phyloP scores from a whole-genome alignment of 768 basidiomycete genomes.

The Pisolithus orientalis region DNA sequence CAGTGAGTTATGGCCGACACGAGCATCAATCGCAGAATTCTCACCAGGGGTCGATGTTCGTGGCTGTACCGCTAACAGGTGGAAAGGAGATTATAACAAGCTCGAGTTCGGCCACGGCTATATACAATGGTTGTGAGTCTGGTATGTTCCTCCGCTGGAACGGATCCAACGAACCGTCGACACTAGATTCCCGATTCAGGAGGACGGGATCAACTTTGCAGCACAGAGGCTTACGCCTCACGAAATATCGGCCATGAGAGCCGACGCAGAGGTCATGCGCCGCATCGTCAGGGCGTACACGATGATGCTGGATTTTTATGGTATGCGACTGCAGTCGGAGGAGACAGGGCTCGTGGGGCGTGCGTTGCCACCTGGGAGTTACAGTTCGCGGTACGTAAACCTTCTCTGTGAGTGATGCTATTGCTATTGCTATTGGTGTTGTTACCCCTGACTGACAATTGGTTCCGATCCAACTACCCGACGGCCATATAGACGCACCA shows the following conservation, averaged over 20 bases:
- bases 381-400: constrained; percentile 52
- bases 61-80: constrained; percentile 33
- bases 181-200: constrained; percentile 64
- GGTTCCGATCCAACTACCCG: not conserved
- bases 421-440: not conserved
- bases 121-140: constrained; percentile 73
- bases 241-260: constrained; percentile 54
- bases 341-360: constrained; percentile 59
- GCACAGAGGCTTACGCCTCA: constrained; percentile 63
- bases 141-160: not conserved
- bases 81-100: constrained; percentile 54
- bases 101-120: constrained; percentile 67
- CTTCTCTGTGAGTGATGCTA: constrained; percentile 49
- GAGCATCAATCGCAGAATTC: not conserved
- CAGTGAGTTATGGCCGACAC: constrained; percentile 32
- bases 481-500: constrained; percentile 41
- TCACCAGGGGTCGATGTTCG: not conserved
- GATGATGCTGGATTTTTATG: constrained; percentile 79
- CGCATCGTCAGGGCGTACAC: constrained; percentile 56
- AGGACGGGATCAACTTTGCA: constrained; percentile 64
- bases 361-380: constrained; percentile 41
- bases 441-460: not conserved
- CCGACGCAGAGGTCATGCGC: constrained; percentile 38
- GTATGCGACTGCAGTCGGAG: constrained; percentile 55
- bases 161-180: not conserved